Evolutionary conservation across 192 early-diverging fungal species (phyloP).

Genomic region (Jimgerdemannia flammicorona): DNA sequence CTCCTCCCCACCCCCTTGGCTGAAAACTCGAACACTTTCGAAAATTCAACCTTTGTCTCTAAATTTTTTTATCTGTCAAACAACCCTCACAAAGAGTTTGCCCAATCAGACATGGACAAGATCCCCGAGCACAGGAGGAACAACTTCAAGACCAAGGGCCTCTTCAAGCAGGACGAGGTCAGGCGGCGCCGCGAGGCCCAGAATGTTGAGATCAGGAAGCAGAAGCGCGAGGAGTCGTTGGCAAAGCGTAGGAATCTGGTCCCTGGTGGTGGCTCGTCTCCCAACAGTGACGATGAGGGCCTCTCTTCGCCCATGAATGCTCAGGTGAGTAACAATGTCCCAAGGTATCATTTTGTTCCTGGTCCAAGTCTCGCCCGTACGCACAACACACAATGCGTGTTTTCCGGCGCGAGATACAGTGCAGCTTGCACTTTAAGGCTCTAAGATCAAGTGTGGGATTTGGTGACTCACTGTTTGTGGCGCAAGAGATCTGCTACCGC

Average conservation of each 20-base stretch:
- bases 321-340: constrained; percentile 40
- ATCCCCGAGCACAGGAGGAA: constrained; percentile 59
- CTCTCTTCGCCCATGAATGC: constrained; percentile 40
- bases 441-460: no score
- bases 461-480: no score
- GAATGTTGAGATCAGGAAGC: constrained; percentile 90
- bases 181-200: constrained; percentile 91
- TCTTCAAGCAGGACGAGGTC: constrained; percentile 87
- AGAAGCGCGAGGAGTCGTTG: constrained; percentile 92
- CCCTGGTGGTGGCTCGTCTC: constrained; percentile 42
- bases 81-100: no score
- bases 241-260: constrained; percentile 91
- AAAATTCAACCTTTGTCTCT: no score
- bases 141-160: constrained; percentile 84
- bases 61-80: background rate
- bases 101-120: constrained; percentile 35
- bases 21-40: background rate
- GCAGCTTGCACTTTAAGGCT: no score
- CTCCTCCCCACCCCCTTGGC: background rate
- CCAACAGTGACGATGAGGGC: constrained; percentile 80
- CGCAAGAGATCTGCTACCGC: no score
- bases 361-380: no score
- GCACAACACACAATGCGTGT: no score
- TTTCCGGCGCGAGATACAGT: no score
- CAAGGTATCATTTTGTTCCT: no score